Percentiles rank a stretch among this genome's conserved stretches.
Evolutionary conservation across 352 stramenopile species (phyloP).

Genomic region (Globisporangium cylindrosporum): DNA sequence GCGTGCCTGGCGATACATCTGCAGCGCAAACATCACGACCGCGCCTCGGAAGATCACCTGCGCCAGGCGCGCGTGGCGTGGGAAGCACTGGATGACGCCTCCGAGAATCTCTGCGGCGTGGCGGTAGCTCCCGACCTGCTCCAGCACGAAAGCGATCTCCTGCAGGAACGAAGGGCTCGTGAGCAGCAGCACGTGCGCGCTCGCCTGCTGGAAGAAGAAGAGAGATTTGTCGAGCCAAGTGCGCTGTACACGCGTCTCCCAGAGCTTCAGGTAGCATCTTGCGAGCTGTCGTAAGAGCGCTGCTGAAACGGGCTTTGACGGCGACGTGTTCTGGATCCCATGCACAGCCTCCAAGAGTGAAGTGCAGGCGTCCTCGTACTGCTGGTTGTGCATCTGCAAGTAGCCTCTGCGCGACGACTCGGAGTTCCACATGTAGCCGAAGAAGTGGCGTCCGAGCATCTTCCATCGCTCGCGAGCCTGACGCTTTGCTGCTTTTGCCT

Average conservation of each 20-base stretch:
- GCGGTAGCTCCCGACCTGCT: slow-evolving; percentile 36
- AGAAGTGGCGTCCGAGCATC: slow-evolving; percentile 39
- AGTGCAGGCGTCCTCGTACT: slow-evolving; percentile 33
- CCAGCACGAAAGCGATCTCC: slow-evolving; percentile 51
- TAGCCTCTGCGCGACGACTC: slow-evolving; percentile 40
- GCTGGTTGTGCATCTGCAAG: slow-evolving; percentile 38
- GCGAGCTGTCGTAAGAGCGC: slow-evolving; percentile 43
- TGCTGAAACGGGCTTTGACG: slow-evolving; percentile 15
- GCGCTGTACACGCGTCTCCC: slow-evolving; percentile 27
- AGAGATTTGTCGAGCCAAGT: slow-evolving; percentile 39
- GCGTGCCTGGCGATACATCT: slow-evolving; percentile 59
- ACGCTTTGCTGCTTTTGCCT: slow-evolving; percentile 13
- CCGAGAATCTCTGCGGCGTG: slow-evolving; percentile 51
- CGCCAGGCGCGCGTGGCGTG: slow-evolving; percentile 38
- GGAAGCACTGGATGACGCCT: slow-evolving; percentile 60
- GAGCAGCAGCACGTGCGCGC: slow-evolving; percentile 41
- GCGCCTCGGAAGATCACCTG: slow-evolving; percentile 70
- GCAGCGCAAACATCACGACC: slow-evolving; percentile 53
- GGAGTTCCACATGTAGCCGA: slow-evolving; percentile 29
- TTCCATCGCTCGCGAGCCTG: slow-evolving; percentile 45
- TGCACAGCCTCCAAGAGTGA: slow-evolving; percentile 31
- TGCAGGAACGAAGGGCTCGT: slow-evolving; percentile 54
- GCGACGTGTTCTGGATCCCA: slow-evolving; percentile 19
- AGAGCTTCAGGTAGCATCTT: slow-evolving; percentile 38
- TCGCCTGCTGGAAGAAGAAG: slow-evolving; percentile 48